Evolutionary conservation across 352 stramenopile genomes (phyloP), one percentile per base, ranked within the genome.

Genomic region (Phytophthora vignae): DNA sequence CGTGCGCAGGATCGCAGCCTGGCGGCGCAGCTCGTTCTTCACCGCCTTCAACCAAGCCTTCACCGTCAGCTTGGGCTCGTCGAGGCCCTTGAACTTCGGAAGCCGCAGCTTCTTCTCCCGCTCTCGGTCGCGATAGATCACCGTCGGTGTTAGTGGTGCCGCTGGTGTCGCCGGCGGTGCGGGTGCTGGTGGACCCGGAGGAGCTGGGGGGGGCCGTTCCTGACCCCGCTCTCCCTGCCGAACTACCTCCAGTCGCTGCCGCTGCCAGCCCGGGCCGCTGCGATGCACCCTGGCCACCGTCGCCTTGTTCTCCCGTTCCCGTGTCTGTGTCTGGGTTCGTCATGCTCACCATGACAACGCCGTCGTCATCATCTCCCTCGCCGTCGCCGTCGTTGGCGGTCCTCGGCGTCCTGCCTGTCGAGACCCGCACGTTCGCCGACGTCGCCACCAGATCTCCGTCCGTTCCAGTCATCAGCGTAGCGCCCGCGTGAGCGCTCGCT

Each of bases 1-100:
- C 11, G 14, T 58, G 12, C 29, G 19, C 22, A 44, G 17, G 29
- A 58, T 58, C 6, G 53, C 53, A 7, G 53, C 17, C 7, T 58
- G 53, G 10, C 53, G 53, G 8, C 17, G 27, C 12, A 42, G n/a
- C 36, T 58, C 53, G 29, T 58, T 58, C 29, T 44, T 58, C 11
- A 58, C 53, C 53, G 25, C 50, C 50, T 56, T 56, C 25, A 56
- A 25, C 50, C 33, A 56, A 1, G 53, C 53, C 29, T 58, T 46
- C 29, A 58, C 53, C 17, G 53, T 46, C 27, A 58, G 2, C 29
- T 58, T 58, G 4, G 53, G 53, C 12, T 58, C 53, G n/a, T 25
- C 53, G 4, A 44, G n/a, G 1, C 53, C 53, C 29, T 58, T 58
- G 29, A 58, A 58, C 53, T 42, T 58, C 19, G 53, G 53, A 14